Percentiles rank a stretch among this genome's conserved stretches.
These are phyloP conservation scores for Chloranthus sessilifolius DNA, from an alignment of 164 flowering plant species.

Conservation along the genomic window DNA sequence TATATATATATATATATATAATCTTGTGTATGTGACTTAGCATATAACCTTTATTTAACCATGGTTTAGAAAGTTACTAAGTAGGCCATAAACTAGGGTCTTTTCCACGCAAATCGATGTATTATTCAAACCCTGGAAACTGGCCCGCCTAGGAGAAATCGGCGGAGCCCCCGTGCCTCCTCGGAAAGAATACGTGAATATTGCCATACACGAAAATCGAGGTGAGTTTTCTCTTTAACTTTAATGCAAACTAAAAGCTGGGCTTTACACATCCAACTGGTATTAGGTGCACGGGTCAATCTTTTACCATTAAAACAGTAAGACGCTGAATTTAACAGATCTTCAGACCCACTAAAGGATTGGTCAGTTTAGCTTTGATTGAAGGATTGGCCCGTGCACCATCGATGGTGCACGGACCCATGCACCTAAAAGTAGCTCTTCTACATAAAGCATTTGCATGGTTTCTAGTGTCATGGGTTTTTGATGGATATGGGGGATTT, in stretches of 20 bases:
- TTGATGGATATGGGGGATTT: background rate
- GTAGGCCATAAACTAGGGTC: no score
- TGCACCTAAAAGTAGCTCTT: no score
- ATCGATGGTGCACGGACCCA: no score
- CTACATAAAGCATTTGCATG: no score
- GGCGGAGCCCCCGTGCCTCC: conserved; percentile 78
- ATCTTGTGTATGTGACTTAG: no score
- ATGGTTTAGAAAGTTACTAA: no score
- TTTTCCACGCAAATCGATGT: conserved; percentile 12
- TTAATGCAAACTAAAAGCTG: background rate
- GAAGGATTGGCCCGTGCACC: background rate
- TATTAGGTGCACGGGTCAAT: background rate
- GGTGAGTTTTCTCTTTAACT: background rate
- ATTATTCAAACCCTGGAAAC: conserved; percentile 17
- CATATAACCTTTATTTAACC: no score
- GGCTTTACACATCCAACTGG: no score
- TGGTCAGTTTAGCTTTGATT: background rate
- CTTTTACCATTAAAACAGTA: background rate
- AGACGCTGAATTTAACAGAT: background rate
- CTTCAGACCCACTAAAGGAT: background rate
- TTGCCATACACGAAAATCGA: conserved; percentile 26
- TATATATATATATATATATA: no score
- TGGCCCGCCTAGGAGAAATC: conserved; percentile 64
- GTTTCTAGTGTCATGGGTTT: background rate
- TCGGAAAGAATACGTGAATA: conserved; percentile 36